Evolutionary conservation across 2,329 filamentous ascomycete genomes (phyloP).

Genomic region (Malbranchea zuffiana): DNA sequence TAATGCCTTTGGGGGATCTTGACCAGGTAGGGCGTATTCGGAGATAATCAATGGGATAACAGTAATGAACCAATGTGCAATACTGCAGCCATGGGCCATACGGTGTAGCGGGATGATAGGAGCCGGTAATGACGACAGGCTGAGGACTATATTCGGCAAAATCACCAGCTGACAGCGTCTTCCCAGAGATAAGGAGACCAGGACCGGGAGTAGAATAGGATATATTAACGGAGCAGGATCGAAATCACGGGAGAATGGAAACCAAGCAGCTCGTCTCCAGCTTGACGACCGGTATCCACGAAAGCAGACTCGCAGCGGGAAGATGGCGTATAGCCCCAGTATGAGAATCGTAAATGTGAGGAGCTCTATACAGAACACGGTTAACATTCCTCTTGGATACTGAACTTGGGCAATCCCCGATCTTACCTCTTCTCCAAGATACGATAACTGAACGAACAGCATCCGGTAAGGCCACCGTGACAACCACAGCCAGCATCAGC

Average conservation of each 20-base stretch:
- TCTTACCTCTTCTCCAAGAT: slow-evolving; percentile 31
- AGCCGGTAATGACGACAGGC: slow-evolving; percentile 64
- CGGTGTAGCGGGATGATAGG: slow-evolving; percentile 57
- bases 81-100: slow-evolving; percentile 47
- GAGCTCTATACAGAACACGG: slow-evolving; percentile 23
- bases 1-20: slow-evolving; percentile 26
- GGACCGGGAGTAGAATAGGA: slow-evolving; percentile 62
- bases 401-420: too few species aligned
- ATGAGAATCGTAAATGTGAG: slow-evolving; percentile 24
- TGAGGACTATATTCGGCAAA: slow-evolving; percentile 70
- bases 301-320: slow-evolving; percentile 47
- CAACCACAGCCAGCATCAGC: slow-evolving; percentile 43
- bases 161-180: slow-evolving; percentile 51
- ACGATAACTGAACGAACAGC: slow-evolving; percentile 24
- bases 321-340: slow-evolving; percentile 31
- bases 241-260: slow-evolving; percentile 63
- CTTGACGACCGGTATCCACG: slow-evolving; percentile 20
- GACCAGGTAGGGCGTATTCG: slow-evolving; percentile 29
- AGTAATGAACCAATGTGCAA: slow-evolving; percentile 69
- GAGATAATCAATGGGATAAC: slow-evolving; percentile 54
- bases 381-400: slow-evolving; percentile 5
- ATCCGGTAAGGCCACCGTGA: slow-evolving; percentile 30
- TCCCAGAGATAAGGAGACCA: slow-evolving; percentile 65
- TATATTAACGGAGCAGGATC: slow-evolving; percentile 89
- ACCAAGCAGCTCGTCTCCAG: slow-evolving; percentile 33